Percentiles rank a stretch among this genome's conserved stretches.
Evolutionary conservation across 768 basidiomycete genomes (phyloP).

Genomic region (Tylopilus felleus): DNA sequence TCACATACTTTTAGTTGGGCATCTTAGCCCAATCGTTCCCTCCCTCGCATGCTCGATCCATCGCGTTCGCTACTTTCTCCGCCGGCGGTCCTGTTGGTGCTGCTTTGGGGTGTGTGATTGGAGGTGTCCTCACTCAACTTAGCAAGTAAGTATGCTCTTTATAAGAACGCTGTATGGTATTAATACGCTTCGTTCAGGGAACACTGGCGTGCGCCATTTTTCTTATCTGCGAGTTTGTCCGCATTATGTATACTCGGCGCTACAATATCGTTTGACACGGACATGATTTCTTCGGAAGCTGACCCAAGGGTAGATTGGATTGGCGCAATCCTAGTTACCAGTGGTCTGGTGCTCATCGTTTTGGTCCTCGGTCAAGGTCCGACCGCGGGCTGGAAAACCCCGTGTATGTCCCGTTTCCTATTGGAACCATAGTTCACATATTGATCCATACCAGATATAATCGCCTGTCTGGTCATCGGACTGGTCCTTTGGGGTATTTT

Average conservation of each 20-base stretch:
- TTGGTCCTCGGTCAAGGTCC: slow-evolving; percentile 70
- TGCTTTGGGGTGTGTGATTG: slow-evolving; percentile 63
- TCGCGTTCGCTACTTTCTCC: slow-evolving; percentile 79
- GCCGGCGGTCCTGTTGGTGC: slow-evolving; percentile 86
- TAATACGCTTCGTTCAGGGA: slow-evolving; percentile 7
- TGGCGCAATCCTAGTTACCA: slow-evolving; percentile 62
- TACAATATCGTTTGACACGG: slow-evolving; percentile 56
- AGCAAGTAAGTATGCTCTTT: slow-evolving; percentile 28
- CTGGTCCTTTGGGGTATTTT: slow-evolving; percentile 54
- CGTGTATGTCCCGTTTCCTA: slow-evolving; percentile 36
- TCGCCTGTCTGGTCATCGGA: slow-evolving; percentile 61
- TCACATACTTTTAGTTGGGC: slow-evolving; percentile 49
- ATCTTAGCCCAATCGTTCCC: slow-evolving; percentile 81
- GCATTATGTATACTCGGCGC: slow-evolving; percentile 51
- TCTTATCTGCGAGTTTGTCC: slow-evolving; percentile 53
- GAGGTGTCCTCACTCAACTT: slow-evolving; percentile 69
- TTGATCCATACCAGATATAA: slow-evolving; percentile 50
- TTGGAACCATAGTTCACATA: slow-evolving; percentile 5
- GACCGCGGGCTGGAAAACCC: slow-evolving; percentile 61
- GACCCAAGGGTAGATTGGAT: slow-evolving; percentile 70
- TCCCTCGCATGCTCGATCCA: slow-evolving; percentile 57
- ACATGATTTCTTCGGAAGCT: slow-evolving; percentile 37
- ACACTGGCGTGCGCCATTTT: slow-evolving; percentile 34
- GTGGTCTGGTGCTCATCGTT: slow-evolving; percentile 63
- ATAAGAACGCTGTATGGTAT: not conserved